Base-by-base conservation (phyloP, 2,329 filamentous ascomycete genomes). In the Penicillium sp. region DNA sequence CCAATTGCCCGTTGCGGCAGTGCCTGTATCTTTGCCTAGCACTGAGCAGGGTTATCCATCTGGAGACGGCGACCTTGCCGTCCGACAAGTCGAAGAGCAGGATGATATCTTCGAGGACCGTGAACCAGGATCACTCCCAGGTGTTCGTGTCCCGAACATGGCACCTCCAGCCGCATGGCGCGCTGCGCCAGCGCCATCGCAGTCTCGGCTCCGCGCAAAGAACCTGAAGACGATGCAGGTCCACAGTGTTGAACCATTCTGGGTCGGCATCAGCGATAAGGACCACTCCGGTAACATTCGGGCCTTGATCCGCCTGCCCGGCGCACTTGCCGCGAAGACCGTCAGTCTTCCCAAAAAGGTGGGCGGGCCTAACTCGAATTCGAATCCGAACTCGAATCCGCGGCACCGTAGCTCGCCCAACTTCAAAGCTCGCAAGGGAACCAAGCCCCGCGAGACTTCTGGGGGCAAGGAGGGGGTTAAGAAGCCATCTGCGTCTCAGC, bases 51-150 rank as follows among this genome's bases (percentile, higher is more conserved):
- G 64, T 44, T 48, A 61, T 5, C 74, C 64, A 16, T 67, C 69
- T 25, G 75, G 76, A 42, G 71, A 75, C 48, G 74, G 74, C 43
- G 76, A 78, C 27, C 67, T 80, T 18, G 78, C 77, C 14, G 84
- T 84, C 4, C 88, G 86, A 64, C 83, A 84, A 43, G 87, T 90
- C 73, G 87, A 88, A 5, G 88, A 90, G 57, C 86, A 89, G 2
- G 88, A 91, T 61, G 87, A 88, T 55, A 89, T 89, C 58, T 92
- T 92, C 58, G 88, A 90, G 65, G 87, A 90, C 64, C 87, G 89
- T 63, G 87, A 91, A 68, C 88, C 88, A 76, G 88, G 88, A 3
- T 91, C 88, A 7, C 72, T 90, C n/a, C 88, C 88, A 0, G 79
- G 81, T 20, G 83, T 91, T 22, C 81, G 81, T 48, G 73, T 91